Evolutionary conservation across 1,139 yeast species (phyloP), one percentile per base, ranked within the genome.

Genomic region (Hansenula sp.): DNA sequence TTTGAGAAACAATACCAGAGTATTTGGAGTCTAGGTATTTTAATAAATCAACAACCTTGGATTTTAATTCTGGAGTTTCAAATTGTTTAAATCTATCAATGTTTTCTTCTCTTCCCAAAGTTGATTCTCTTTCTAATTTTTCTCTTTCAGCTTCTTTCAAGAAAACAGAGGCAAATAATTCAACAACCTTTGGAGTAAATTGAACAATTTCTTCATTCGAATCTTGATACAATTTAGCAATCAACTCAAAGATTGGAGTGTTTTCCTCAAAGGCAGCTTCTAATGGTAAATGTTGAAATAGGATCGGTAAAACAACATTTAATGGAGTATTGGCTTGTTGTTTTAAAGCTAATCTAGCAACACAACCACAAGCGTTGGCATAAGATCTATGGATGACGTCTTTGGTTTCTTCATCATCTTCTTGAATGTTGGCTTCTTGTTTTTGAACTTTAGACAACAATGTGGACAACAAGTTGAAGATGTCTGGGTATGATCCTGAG

Each of bases 321-420:
- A 90, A 69, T 49, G 98, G 98, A 53, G 93, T 82, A 38, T 84
- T 77, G 43, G 70, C 70, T 58, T 80, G 81, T 63, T 86, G 78
- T 63, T 84, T 84, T 64, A 87, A 71, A 18, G 88, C 77, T 88
- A 93, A 77, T 69, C 99, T 83, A 30, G 96, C 90, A 49, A 91
- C 96, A 76, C 99, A 93, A 39, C 99, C 99, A 66, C 95, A 86
- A 8, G 96, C 96, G 65, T 93, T 93, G 50, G 98, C 96, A 56
- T 81, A 79, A 13, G 96, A 81, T 68, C 97, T 79, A 66, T 85
- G 82, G 53, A 88, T 79, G 49, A 81, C 86, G 53, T 90, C 96
- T 62, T 77, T 78, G 40, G 88, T 77, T 64, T 87, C 95, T 53
- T 84, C 94, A 55, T 84, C 94, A 51, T 79, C 86, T 46, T 72